Evolutionary conservation across 305 asterid species (phyloP).

Genomic region (Solanum hybrid): DNA sequence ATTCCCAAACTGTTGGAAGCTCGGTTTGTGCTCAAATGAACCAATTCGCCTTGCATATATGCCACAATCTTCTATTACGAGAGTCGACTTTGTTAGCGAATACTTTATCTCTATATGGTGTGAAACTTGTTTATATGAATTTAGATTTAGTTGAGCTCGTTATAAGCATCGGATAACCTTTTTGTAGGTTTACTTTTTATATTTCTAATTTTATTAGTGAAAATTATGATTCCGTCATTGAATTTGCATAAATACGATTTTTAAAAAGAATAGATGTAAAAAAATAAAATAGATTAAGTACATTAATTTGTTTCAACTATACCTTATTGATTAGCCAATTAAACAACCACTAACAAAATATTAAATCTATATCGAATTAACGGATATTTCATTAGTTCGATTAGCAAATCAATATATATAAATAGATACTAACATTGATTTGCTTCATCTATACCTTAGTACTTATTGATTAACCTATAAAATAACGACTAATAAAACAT

Average conservation of each 20-base stretch:
- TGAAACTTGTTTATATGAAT: too few relatives aligned
- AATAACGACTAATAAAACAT: not conserved
- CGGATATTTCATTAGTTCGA: not conserved
- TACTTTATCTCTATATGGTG: not conserved
- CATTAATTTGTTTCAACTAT: not conserved
- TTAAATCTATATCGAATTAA: not conserved
- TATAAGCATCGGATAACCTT: too few relatives aligned
- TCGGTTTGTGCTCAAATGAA: not conserved
- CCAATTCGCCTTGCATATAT: not conserved
- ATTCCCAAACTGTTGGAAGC: not conserved
- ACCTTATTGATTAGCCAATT: not conserved
- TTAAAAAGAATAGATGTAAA: not conserved
- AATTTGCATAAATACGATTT: too few relatives aligned
- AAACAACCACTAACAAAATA: not conserved
- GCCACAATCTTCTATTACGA: not conserved
- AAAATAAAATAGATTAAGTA: not conserved
- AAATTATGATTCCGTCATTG: not conserved
- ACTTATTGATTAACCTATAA: not conserved
- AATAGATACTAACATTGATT: not conserved
- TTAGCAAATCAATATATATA: not conserved
- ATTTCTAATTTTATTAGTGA: not conserved
- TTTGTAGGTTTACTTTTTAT: too few relatives aligned
- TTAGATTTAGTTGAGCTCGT: not conserved
- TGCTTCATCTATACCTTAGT: not conserved
- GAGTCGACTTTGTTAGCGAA: not conserved